phyloP scores from a whole-genome alignment of 176 grass and related monocot genomes.

The Tuctoria greenei region DNA sequence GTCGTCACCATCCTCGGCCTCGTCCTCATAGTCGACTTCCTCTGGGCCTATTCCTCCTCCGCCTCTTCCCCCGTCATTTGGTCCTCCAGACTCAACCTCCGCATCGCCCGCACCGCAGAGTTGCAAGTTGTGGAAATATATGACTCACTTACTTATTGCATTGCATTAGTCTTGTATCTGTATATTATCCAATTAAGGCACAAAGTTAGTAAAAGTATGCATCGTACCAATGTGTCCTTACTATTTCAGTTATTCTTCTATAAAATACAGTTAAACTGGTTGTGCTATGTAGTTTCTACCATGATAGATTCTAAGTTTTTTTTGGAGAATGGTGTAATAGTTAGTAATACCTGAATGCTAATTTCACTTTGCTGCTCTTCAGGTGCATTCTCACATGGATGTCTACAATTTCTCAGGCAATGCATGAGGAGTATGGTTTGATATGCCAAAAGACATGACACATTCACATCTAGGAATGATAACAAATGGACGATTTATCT shows the following conservation, averaged over 20 bases:
- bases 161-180: background rate
- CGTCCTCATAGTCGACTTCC: too few relatives aligned
- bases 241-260: background rate
- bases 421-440: slow-evolving; percentile 83
- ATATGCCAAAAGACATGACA: slow-evolving; percentile 96
- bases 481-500: slow-evolving; percentile 90
- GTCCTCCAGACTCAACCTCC: slow-evolving; percentile 50
- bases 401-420: slow-evolving; percentile 91
- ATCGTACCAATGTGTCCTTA: background rate
- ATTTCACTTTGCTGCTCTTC: slow-evolving; percentile 9
- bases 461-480: slow-evolving; percentile 98
- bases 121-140: background rate
- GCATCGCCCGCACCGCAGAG: slow-evolving; percentile 4
- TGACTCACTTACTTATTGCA: background rate
- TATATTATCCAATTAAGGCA: slow-evolving; percentile 2
- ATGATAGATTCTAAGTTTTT: background rate
- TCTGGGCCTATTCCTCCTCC: too few relatives aligned
- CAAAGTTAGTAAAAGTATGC: slow-evolving; percentile 11
- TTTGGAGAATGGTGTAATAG: background rate
- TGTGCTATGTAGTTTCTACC: background rate
- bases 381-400: slow-evolving; percentile 98
- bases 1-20: slow-evolving; percentile 61
- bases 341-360: background rate
- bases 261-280: background rate
- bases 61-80: slow-evolving; percentile 29